phyloP scores from a whole-genome alignment of 495 filamentous ascomycete genomes.

The Aspergillus taichungensis region DNA sequence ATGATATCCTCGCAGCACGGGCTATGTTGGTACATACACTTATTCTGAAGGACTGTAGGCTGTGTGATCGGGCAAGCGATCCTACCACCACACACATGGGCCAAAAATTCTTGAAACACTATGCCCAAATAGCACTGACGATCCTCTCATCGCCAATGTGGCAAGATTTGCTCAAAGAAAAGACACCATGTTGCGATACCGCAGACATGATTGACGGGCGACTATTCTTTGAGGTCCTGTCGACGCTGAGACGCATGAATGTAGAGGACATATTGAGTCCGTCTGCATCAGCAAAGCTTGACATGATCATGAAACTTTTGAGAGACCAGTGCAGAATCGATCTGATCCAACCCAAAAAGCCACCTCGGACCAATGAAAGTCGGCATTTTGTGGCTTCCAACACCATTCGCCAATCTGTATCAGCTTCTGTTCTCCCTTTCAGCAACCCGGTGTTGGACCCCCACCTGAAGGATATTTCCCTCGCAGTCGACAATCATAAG shows the following conservation, averaged over 20 bases:
- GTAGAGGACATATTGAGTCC: not conserved
- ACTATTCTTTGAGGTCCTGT: constrained; percentile 32
- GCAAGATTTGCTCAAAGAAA: constrained; percentile 6
- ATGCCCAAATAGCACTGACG: not conserved
- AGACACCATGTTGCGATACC: constrained; percentile 34
- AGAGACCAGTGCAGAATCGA: not conserved
- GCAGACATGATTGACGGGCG: constrained; percentile 60
- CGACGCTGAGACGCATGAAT: not conserved
- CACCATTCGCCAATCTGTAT: too few species aligned
- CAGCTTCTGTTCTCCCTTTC: constrained; percentile 9
- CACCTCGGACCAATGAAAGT: too few species aligned
- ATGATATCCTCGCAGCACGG: not conserved
- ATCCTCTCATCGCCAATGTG: constrained; percentile 7
- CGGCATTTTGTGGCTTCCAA: too few species aligned
- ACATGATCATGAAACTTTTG: not conserved
- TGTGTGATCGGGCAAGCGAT: constrained; percentile 1
- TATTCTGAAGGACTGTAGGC: constrained; percentile 8
- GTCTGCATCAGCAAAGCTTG: not conserved
- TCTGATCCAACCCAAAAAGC: not conserved
- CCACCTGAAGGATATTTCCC: constrained; percentile 44
- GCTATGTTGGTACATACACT: constrained; percentile 9
- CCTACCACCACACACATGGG: not conserved
- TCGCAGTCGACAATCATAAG: constrained; percentile 24
- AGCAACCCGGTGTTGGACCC: constrained; percentile 37
- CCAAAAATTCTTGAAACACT: constrained; percentile 1